Base-by-base conservation (phyloP, 805 yeast species). In the Ogataea trehaloabstinens region DNA sequence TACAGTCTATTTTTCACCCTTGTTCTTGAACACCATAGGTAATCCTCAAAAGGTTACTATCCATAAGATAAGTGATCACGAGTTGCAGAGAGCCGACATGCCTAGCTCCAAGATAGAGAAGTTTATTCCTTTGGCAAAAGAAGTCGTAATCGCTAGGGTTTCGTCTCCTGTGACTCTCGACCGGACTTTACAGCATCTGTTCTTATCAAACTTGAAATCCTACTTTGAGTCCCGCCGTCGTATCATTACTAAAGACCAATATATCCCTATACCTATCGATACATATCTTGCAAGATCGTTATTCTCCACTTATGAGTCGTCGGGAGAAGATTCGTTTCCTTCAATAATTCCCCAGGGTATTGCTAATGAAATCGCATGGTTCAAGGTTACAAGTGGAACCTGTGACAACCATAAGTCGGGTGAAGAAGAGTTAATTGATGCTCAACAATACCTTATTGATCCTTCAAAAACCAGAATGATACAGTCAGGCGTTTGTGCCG, bases 331-430 rank as follows among this genome's bases (percentile, higher is more conserved):
- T 5, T 19, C 19, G 4, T 55, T 54, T 11, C 66, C 67, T 1
- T 58, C 59, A 2, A 63, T 70, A 4, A 61, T 76, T 2, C 88
- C 89, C 0, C 60, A 66, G 3, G 87, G 86, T 0, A 70, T 69
- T 17, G 79, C 85, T 1, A 87, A 89, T 55, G 67, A 77, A 0
- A 73, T 90, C 15, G 95, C 89, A 0, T 91, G 96, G 96, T 91
- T 89, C 61, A 76, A 76, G 48, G 74, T 91, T 2, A 68, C 76
- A 2, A 82, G 74, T 5, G 65, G 80, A 4, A 53, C 64, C 4
- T 72, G 71, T 3, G 67, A 60, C 2, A 31, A 35, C 15, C 42
- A 40, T 5, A 20, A 31, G 8, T 41, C 27, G 4, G 55, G 62
- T 2, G 60, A 52, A 4, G 50, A 52, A 3, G 46, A 45, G 4